Evolutionary conservation across 495 filamentous ascomycete species (phyloP).

Genomic region (Echria macrotheca): DNA sequence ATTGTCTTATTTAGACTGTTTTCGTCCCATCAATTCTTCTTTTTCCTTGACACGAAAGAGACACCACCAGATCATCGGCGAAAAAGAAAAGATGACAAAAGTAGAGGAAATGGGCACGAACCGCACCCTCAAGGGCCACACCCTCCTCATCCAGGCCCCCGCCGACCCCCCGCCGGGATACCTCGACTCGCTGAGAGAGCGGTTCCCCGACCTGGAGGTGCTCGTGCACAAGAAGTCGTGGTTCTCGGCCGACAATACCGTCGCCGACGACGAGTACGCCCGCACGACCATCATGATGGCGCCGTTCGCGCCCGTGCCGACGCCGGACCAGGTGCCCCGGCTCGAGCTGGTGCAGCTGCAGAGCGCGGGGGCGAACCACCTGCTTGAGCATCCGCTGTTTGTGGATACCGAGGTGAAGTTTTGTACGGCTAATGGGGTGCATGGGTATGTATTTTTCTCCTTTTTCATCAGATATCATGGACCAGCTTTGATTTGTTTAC

Average conservation of each 20-base stretch:
- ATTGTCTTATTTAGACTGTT: no score
- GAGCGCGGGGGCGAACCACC: constrained; percentile 68
- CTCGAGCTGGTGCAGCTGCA: constrained; percentile 69
- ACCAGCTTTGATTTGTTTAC: no score
- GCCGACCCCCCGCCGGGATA: constrained; percentile 35
- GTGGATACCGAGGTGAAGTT: constrained; percentile 58
- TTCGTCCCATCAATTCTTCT: no score
- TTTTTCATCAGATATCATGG: background rate
- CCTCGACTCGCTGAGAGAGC: constrained; percentile 37
- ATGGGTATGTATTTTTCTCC: constrained; percentile 41
- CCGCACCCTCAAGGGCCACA: constrained; percentile 39
- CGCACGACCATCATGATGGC: constrained; percentile 63
- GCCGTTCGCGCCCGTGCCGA: constrained; percentile 44
- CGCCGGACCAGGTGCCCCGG: constrained; percentile 44
- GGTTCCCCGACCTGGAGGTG: constrained; percentile 50
- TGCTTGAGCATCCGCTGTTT: constrained; percentile 58
- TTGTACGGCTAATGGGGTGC: constrained; percentile 69
- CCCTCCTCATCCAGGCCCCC: constrained; percentile 43
- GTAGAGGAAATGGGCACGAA: constrained; percentile 26
- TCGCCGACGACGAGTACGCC: constrained; percentile 44
- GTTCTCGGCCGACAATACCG: background rate
- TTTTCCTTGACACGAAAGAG: no score
- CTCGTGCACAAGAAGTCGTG: constrained; percentile 17
- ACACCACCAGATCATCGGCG: no score
- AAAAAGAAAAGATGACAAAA: no score